Conservation (phyloP, 2,329 filamentous ascomycete genomes). For the Aspergillus phoenicis region DNA sequence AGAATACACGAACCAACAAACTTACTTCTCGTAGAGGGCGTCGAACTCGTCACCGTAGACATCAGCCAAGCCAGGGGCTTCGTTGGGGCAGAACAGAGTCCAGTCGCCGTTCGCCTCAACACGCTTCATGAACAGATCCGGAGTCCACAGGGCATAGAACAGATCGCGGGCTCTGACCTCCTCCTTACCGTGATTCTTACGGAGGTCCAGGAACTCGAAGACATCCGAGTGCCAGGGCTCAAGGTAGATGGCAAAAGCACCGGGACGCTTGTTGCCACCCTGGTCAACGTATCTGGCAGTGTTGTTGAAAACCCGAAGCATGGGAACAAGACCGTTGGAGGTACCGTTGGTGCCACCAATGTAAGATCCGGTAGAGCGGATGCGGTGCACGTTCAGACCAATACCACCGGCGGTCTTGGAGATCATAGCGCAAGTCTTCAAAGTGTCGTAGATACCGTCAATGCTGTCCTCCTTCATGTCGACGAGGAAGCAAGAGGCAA, state of each 20-base stretch:
- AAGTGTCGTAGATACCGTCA: constrained; percentile 97
- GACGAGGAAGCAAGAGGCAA: constrained; percentile 97
- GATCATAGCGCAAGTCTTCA: constrained; percentile 99
- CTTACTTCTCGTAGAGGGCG: constrained; percentile 74
- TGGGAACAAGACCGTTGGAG: constrained; percentile 94
- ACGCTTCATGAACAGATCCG: constrained; percentile 99
- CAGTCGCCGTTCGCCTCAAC: constrained; percentile 95
- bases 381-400: constrained; percentile 93
- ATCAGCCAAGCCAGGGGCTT: constrained; percentile 91
- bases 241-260: constrained; percentile 97
- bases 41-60: constrained; percentile 98
- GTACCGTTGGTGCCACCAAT: constrained; percentile 98
- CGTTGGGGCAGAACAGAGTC: constrained; percentile 98
- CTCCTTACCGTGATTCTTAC: constrained; percentile 99
- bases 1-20: neutral
- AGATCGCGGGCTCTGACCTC: constrained; percentile 95
- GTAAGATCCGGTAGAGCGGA: constrained; percentile 95
- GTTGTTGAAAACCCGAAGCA: constrained; percentile 99
- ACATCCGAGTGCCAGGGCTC: constrained; percentile 99
- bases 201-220: constrained; percentile 94
- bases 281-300: constrained; percentile 98
- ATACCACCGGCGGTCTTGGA: constrained; percentile 99
- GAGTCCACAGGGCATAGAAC: constrained; percentile 97
- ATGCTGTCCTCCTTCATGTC: constrained; percentile 99
- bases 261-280: constrained; percentile 97